Evolutionary conservation across 331 rosid species (phyloP).

Genomic region (Telfairia occidentalis): DNA sequence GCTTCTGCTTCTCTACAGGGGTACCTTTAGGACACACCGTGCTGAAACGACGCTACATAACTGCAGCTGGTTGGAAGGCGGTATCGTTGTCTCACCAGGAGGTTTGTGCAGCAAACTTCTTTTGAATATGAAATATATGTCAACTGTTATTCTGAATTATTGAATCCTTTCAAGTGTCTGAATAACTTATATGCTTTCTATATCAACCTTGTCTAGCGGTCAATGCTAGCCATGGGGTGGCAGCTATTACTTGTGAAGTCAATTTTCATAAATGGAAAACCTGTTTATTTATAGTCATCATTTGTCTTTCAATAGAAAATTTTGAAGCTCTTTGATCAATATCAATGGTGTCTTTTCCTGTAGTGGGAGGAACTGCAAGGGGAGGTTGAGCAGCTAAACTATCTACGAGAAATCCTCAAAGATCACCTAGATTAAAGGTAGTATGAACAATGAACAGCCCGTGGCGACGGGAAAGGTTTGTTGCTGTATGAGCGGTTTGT

Average conservation of each 20-base stretch:
- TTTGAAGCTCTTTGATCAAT: background rate
- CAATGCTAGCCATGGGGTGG: background rate
- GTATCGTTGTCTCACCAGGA: slow-evolving; percentile 55
- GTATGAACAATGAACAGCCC: slow-evolving; percentile 1
- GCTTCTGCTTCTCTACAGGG: slow-evolving; percentile 29
- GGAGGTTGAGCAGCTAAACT: slow-evolving; percentile 41
- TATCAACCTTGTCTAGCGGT: background rate
- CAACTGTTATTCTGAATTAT: background rate
- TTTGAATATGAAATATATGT: background rate
- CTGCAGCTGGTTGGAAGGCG: slow-evolving; percentile 77
- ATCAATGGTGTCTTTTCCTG: slow-evolving; percentile 13
- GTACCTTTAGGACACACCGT: slow-evolving; percentile 77
- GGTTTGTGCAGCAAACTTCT: slow-evolving; percentile 27
- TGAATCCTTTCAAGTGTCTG: background rate
- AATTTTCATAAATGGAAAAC: background rate
- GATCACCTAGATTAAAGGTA: slow-evolving; percentile 21
- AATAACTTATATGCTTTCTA: background rate
- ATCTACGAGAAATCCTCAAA: slow-evolving; percentile 56
- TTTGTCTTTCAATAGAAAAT: background rate
- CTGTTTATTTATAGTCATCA: background rate
- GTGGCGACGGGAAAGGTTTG: slow-evolving; percentile 4
- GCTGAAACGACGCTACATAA: slow-evolving; percentile 62
- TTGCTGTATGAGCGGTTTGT: background rate
- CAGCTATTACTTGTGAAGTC: background rate
- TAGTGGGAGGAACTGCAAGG: slow-evolving; percentile 95